Percentiles rank a stretch among this genome's conserved stretches.
phyloP scores from a whole-genome alignment of 176 grass and related monocot species.

The Puya raimondii region DNA sequence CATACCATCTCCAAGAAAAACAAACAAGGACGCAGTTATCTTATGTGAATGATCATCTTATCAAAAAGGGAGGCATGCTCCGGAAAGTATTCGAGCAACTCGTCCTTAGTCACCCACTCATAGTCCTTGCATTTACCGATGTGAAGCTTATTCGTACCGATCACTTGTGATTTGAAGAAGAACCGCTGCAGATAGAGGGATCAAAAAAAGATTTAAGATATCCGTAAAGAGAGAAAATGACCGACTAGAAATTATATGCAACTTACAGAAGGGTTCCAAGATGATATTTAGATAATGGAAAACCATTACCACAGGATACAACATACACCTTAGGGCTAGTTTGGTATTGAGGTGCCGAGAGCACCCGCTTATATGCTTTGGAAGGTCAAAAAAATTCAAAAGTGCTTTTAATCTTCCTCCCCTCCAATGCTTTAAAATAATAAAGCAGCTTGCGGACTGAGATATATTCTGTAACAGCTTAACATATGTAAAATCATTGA shows the following conservation, averaged over 20 bases:
- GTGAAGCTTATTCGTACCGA: slow-evolving; percentile 42
- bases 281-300: not conserved
- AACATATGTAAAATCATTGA: too few relatives aligned
- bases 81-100: slow-evolving; percentile 69
- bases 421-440: too few relatives aligned
- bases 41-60: slow-evolving; percentile 86
- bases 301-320: too few relatives aligned
- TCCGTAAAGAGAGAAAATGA: not conserved
- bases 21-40: slow-evolving; percentile 18
- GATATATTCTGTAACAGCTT: too few relatives aligned
- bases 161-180: slow-evolving; percentile 97
- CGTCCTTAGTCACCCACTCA: slow-evolving; percentile 90
- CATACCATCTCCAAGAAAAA: not conserved
- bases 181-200: slow-evolving; percentile 40
- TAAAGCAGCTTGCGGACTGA: too few relatives aligned
- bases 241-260: too few relatives aligned
- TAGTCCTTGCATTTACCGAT: slow-evolving; percentile 67
- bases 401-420: too few relatives aligned
- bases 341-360: too few relatives aligned
- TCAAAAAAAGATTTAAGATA: not conserved
- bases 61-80: slow-evolving; percentile 50
- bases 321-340: too few relatives aligned
- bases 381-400: too few relatives aligned
- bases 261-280: not conserved
- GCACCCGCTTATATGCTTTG: too few relatives aligned